Percentiles rank a stretch among this genome's conserved stretches.
These are phyloP conservation scores for Euphorbia celastroides DNA, from an alignment of 441 rosid genomes.

Conservation along the genomic window DNA sequence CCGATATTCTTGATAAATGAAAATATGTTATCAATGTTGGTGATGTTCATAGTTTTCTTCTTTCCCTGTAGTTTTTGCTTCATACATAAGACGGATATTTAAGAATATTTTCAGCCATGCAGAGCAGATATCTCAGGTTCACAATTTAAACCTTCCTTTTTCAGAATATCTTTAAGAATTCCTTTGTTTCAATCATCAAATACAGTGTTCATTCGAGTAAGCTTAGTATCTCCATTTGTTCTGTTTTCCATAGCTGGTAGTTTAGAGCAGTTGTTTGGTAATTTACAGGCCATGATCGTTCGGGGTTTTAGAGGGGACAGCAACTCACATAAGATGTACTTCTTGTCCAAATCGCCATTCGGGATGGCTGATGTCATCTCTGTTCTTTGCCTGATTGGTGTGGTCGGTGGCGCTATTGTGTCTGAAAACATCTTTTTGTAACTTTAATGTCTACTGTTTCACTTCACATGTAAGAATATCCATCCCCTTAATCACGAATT, in stretches of 20 bases:
- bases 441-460: not conserved
- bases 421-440: conserved; percentile 54
- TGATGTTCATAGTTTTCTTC: conserved; percentile 13
- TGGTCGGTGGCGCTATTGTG: conserved; percentile 55
- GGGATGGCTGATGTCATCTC: conserved; percentile 58
- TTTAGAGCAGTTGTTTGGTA: not conserved
- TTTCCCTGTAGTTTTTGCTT: conserved; percentile 54
- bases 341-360: conserved; percentile 43
- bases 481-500: too few relatives aligned
- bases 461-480: too few relatives aligned
- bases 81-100: conserved; percentile 78
- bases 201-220: too few relatives aligned
- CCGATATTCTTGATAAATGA: not conserved
- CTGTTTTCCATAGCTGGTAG: too few relatives aligned
- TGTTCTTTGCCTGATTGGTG: conserved; percentile 49
- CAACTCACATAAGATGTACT: conserved; percentile 59
- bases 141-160: not conserved
- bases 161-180: too few relatives aligned
- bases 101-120: conserved; percentile 84
- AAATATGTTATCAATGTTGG: conserved; percentile 7
- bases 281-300: conserved; percentile 83
- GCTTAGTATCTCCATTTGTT: too few relatives aligned
- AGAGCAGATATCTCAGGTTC: conserved; percentile 92
- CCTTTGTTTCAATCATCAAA: too few relatives aligned
- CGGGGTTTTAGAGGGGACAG: conserved; percentile 91